A percentile compares a stretch with the other conserved stretches of the same genome.
Evolutionary conservation across 1,284 basidiomycete genomes (phyloP).

Genomic region (Phaffia rhodozyma): DNA sequence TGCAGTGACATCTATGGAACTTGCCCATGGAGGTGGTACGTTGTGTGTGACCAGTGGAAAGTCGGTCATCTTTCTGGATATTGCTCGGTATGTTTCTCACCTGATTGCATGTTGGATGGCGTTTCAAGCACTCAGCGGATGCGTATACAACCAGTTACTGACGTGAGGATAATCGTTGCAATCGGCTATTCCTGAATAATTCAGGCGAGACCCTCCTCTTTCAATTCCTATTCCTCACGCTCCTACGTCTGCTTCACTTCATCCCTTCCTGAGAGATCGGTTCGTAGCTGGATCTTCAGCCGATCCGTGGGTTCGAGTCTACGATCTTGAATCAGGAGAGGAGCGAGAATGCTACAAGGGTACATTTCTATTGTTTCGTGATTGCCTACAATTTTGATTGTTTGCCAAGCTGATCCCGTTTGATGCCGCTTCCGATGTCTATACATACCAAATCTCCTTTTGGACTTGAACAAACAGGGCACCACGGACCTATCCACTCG

Average conservation of each 20-base stretch:
- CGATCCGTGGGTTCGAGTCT: conserved; percentile 95
- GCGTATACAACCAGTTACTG: too few relatives aligned
- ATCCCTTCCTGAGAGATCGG: conserved; percentile 73
- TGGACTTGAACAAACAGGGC: conserved; percentile 29
- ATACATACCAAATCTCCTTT: too few relatives aligned
- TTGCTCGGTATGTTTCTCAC: conserved; percentile 31
- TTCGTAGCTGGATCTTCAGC: conserved; percentile 83
- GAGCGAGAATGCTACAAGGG: conserved; percentile 89
- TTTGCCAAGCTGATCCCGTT: neutral
- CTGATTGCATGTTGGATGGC: too few relatives aligned
- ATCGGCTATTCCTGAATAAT: conserved; percentile 31
- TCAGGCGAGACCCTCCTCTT: conserved; percentile 44
- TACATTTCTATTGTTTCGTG: neutral
- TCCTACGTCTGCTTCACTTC: conserved; percentile 82
- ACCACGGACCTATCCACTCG: conserved; percentile 92
- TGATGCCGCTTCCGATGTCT: too few relatives aligned
- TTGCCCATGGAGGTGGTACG: conserved; percentile 68
- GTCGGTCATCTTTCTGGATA: conserved; percentile 65
- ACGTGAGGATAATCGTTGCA: neutral
- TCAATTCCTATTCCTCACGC: conserved; percentile 53
- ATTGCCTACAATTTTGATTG: too few relatives aligned
- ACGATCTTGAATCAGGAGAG: conserved; percentile 69
- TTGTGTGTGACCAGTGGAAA: conserved; percentile 84
- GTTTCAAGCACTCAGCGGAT: neutral
- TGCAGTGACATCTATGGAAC: conserved; percentile 87